These are phyloP conservation scores for Geotrichum bryndzae DNA, from an alignment of 1,139 yeast genomes.

Conservation along the genomic window DNA sequence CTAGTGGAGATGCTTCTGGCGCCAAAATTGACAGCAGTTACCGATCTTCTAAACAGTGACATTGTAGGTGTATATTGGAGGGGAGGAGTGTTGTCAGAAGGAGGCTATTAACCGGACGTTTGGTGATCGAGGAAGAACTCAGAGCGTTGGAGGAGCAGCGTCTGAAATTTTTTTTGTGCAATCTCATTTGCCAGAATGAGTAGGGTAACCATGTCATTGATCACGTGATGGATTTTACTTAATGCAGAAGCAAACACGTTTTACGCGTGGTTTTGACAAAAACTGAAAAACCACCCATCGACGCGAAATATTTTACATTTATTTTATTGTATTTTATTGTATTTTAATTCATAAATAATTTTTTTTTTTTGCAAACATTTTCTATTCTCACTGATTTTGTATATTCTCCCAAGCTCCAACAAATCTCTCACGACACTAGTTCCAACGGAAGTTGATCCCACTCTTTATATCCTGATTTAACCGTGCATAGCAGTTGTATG, in stretches of 20 bases:
- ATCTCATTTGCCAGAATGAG: not conserved
- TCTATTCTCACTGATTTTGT: not conserved
- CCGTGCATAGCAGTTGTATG: not conserved
- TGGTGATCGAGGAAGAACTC: not conserved
- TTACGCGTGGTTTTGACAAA: not conserved
- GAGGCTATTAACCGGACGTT: not conserved
- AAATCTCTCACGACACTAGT: not conserved
- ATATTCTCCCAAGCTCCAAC: not conserved
- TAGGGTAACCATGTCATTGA: not conserved
- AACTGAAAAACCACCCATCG: not conserved
- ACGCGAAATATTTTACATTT: not conserved
- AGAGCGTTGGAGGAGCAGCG: not conserved
- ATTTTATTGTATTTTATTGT: not conserved
- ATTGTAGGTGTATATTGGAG: not conserved
- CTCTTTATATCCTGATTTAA: not conserved
- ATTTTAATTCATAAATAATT: too few species aligned
- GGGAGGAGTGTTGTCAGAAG: not conserved
- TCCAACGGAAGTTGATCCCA: not conserved
- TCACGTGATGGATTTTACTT: not conserved
- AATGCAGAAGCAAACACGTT: not conserved
- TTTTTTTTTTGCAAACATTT: not conserved
- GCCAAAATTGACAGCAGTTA: not conserved
- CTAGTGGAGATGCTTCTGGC: not conserved
- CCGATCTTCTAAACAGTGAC: not conserved
- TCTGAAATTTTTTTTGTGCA: not conserved